These are phyloP conservation scores for Bruguiera hainesii DNA, from an alignment of 441 rosid species.

Conservation along the genomic window DNA sequence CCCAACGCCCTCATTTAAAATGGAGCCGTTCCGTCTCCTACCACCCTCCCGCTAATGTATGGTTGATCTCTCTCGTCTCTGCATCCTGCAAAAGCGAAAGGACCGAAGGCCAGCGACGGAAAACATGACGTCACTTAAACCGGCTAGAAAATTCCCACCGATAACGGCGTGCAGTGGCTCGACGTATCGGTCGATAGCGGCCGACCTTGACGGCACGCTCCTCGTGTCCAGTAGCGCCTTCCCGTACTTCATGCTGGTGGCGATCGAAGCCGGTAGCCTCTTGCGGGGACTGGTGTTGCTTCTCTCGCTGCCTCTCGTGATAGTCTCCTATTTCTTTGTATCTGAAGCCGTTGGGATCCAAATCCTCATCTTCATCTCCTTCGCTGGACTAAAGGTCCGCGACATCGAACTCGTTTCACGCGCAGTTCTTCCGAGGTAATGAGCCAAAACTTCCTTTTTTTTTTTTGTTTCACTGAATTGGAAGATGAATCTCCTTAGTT, in stretches of 20 bases:
- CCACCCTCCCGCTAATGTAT: not conserved
- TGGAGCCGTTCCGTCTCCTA: slow-evolving; percentile 26
- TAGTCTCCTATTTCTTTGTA: slow-evolving; percentile 66
- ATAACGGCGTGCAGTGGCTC: slow-evolving; percentile 49
- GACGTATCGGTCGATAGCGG: slow-evolving; percentile 69
- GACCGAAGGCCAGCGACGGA: too few species aligned
- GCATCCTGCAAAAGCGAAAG: not conserved
- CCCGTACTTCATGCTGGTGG: slow-evolving; percentile 86
- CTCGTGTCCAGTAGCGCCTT: slow-evolving; percentile 75
- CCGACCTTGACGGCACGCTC: slow-evolving; percentile 95
- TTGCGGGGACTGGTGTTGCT: slow-evolving; percentile 73
- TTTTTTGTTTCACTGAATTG: too few species aligned
- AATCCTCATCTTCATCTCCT: slow-evolving; percentile 76
- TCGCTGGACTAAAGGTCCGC: slow-evolving; percentile 76
- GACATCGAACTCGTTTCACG: slow-evolving; percentile 84
- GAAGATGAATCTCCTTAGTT: too few species aligned
- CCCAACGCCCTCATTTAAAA: slow-evolving; percentile 41
- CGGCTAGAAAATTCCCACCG: slow-evolving; percentile 48
- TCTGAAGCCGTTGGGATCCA: slow-evolving; percentile 82
- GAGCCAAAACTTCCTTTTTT: too few species aligned
- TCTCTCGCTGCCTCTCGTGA: slow-evolving; percentile 62
- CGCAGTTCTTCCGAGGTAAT: slow-evolving; percentile 78
- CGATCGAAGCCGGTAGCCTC: slow-evolving; percentile 82
- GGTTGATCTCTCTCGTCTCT: not conserved
- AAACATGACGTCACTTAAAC: slow-evolving; percentile 41